phyloP scores from a whole-genome alignment of 441 rosid species.

The Gossypium davidsonii region DNA sequence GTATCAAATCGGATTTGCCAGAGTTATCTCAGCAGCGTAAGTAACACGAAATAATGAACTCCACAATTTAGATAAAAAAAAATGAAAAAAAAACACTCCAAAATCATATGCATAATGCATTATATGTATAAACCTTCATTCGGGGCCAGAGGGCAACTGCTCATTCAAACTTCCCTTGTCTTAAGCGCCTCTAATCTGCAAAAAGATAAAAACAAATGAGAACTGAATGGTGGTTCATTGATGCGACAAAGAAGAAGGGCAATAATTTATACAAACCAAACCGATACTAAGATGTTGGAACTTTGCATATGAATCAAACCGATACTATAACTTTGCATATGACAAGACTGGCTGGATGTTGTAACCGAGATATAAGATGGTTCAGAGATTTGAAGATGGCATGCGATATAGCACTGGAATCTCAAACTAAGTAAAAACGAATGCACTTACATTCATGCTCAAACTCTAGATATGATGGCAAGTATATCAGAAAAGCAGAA shows the following conservation, averaged over 20 bases:
- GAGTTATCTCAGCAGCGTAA: neutral
- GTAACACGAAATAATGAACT: neutral
- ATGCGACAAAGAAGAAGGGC: too few relatives aligned
- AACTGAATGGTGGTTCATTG: neutral
- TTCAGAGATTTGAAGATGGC: neutral
- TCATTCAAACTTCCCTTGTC: conserved; percentile 18
- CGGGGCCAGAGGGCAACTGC: conserved; percentile 9
- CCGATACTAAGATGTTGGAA: conserved; percentile 1
- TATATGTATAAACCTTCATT: conserved; percentile 27
- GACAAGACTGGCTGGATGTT: conserved; percentile 5
- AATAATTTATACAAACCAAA: too few relatives aligned
- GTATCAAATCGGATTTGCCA: neutral
- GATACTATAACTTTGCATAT: conserved; percentile 14
- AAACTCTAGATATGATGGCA: conserved; percentile 2
- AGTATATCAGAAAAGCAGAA: neutral
- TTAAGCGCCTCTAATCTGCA: conserved; percentile 22
- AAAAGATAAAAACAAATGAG: conserved; percentile 4
- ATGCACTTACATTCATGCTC: conserved; percentile 5
- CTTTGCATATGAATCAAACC: too few relatives aligned
- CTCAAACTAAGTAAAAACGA: neutral
- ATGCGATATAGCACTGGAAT: neutral
- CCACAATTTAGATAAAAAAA: neutral
- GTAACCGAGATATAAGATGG: neutral
- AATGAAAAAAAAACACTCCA: neutral
- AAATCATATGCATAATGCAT: neutral